These are phyloP conservation scores for Jasminum sambac DNA, from an alignment of 257 asterid species.

Conservation along the genomic window DNA sequence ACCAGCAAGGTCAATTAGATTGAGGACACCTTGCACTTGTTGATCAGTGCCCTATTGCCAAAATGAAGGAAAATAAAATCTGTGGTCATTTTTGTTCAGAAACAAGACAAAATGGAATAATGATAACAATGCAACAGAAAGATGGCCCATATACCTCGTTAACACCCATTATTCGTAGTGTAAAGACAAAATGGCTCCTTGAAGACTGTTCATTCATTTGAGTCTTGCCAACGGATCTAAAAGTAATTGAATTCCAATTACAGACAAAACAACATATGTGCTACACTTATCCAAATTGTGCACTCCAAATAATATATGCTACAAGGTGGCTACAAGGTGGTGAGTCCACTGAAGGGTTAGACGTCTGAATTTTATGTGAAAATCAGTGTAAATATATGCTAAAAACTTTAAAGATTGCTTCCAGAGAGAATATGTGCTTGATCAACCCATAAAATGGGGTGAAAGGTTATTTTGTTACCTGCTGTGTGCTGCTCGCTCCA, in stretches of 20 bases:
- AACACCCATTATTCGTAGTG: constrained; percentile 72
- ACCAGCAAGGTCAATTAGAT: constrained; percentile 95
- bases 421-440: background rate
- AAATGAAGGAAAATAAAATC: constrained; percentile 5
- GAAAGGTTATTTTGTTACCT: constrained; percentile 40
- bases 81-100: background rate
- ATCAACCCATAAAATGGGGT: background rate
- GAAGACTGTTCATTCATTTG: constrained; percentile 97
- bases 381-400: background rate
- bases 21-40: constrained; percentile 89
- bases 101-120: background rate
- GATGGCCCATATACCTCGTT: constrained; percentile 60
- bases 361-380: background rate
- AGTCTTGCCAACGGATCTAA: constrained; percentile 88
- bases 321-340: background rate
- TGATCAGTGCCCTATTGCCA: constrained; percentile 76
- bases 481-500: constrained; percentile 93
- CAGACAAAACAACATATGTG: constrained; percentile 1
- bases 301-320: background rate
- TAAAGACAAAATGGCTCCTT: constrained; percentile 92
- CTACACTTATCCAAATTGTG: background rate
- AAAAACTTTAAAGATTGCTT: background rate
- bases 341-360: background rate
- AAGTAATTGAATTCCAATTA: constrained; percentile 12
- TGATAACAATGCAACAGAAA: background rate